Base-by-base conservation (phyloP, 441 rosid species). In the Populus tomentosa region DNA sequence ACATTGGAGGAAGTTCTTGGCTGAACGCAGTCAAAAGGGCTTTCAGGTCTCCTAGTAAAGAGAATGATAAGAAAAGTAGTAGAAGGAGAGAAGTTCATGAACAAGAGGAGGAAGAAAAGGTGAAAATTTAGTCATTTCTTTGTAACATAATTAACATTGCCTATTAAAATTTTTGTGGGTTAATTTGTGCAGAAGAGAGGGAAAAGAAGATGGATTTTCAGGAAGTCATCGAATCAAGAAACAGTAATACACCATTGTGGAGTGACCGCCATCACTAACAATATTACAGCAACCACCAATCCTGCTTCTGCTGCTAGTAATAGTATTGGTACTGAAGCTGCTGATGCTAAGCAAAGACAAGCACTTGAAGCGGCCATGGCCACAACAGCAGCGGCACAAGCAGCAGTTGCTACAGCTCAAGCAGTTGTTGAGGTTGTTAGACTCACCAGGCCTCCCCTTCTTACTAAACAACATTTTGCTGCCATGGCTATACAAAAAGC, bases 21-120 rank as follows among this genome's bases (percentile, higher is more conserved):
- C 84, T 94, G 74, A 86, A 91, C 67, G 92, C 90, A 77, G 91
- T 94, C 71, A 94, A 94, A 83, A 87, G 97, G 80, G 98, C 94
- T 79, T 94, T 94, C 84, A 83, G 92, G 83, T 90, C 96, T 81
- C 98, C 98, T 28, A 75, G 74, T 64, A 85, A 88, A 70, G 85
- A 87, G n/a, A 75, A 59, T 36, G 70, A 75, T 50, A 76, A 77
- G 77, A 83, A 77, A 77, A 83, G 75, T 70, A 78, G 77, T 5
- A 82, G 82, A 82, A 87, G 86, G 64, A 85, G 88, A 83, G 90
- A 83, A 61, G 82, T 85, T 13, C 85, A 79, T 26, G 87, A 87
- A 40, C 89, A 79, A 73, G 83, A 90, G 28, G 94, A 94, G 63
- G 95, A 94, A 16, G 90, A 89, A 14, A 92, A 90, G 94, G 97